Evolutionary conservation across 805 yeast genomes (phyloP).

Genomic region (Myxozyma sirexii): DNA sequence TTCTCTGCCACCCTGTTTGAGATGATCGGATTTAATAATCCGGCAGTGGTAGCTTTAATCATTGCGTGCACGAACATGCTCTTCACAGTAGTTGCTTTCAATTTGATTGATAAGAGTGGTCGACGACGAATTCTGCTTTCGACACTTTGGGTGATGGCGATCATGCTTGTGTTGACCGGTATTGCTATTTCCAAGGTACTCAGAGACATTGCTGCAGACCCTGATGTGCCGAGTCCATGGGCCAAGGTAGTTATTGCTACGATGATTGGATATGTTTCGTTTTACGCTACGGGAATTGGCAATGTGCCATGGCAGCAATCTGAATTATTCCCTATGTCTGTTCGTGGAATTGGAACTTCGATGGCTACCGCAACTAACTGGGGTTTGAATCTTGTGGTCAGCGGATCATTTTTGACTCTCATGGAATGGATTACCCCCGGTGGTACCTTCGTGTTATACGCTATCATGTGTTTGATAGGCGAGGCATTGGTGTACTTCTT

Average conservation of each 20-base stretch:
- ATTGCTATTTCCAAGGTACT: conserved; percentile 87
- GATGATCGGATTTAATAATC: conserved; percentile 81
- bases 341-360: conserved; percentile 89
- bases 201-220: conserved; percentile 51
- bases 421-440: conserved; percentile 89
- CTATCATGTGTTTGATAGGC: conserved; percentile 74
- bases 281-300: conserved; percentile 93
- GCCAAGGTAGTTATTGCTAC: conserved; percentile 81
- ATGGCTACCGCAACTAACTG: conserved; percentile 92
- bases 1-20: conserved; percentile 91
- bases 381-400: conserved; percentile 89
- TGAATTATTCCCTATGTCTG: conserved; percentile 90
- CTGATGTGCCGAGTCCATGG: conserved; percentile 58
- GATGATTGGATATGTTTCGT: conserved; percentile 85
- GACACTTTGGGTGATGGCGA: conserved; percentile 83
- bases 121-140: conserved; percentile 77
- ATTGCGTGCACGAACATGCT: conserved; percentile 93
- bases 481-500: conserved; percentile 76
- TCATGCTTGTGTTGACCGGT: conserved; percentile 78
- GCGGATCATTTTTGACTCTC: conserved; percentile 92
- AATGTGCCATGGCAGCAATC: conserved; percentile 98
- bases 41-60: conserved; percentile 93
- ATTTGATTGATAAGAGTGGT: conserved; percentile 84
- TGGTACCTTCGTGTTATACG: conserved; percentile 90
- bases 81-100: conserved; percentile 82